A percentile compares a stretch with the other conserved stretches of the same genome.
Evolutionary conservation across 306 rosid genomes (phyloP).

Genomic region (Ochetophila trinervis): DNA sequence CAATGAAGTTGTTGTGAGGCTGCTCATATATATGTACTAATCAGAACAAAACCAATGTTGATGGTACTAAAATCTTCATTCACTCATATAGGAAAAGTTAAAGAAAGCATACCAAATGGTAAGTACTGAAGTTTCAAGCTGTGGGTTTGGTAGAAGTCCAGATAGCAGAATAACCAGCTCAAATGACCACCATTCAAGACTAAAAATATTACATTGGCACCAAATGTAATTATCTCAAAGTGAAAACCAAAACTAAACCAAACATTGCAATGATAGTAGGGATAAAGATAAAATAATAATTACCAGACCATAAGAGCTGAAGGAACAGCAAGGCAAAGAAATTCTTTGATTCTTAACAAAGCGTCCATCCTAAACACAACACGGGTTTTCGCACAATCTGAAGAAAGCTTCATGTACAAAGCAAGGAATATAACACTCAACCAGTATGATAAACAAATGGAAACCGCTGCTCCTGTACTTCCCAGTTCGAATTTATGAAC

Average conservation of each 20-base stretch:
- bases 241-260: too few species aligned
- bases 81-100: neutral
- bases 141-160: conserved; percentile 55
- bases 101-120: conserved; percentile 41
- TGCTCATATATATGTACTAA: conserved; percentile 12
- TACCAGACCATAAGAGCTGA: conserved; percentile 22
- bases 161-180: conserved; percentile 53
- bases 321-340: conserved; percentile 17
- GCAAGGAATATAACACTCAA: neutral
- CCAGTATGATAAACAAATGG: conserved; percentile 14
- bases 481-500: conserved; percentile 8
- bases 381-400: neutral
- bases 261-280: neutral
- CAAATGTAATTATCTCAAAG: too few species aligned
- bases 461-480: conserved; percentile 4
- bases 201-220: neutral
- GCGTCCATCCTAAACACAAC: neutral
- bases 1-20: conserved; percentile 47
- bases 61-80: neutral
- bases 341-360: conserved; percentile 1
- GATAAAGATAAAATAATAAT: neutral
- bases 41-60: neutral
- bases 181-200: conserved; percentile 75
- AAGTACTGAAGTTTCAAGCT: conserved; percentile 56
- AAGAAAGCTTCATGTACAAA: conserved; percentile 1